phyloP scores from a whole-genome alignment of 2,329 filamentous ascomycete genomes.

The Acrodontium crateriforme region DNA sequence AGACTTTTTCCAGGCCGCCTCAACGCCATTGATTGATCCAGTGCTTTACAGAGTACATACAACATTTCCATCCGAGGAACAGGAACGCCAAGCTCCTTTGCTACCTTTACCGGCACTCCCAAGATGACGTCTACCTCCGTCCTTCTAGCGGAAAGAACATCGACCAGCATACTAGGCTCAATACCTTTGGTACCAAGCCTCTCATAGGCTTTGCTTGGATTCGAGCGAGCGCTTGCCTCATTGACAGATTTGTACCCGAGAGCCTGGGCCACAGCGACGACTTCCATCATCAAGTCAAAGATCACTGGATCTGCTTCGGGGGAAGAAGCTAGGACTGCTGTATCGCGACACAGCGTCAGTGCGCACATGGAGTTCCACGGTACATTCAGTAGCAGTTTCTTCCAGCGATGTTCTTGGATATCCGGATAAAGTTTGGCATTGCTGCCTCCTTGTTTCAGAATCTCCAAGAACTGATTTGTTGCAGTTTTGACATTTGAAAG shows the following conservation, averaged over 20 bases:
- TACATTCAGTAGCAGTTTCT: slow-evolving; percentile 47
- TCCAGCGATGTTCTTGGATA: slow-evolving; percentile 45
- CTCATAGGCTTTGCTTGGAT: slow-evolving; percentile 25
- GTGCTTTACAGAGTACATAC: slow-evolving; percentile 31
- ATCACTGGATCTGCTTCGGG: slow-evolving; percentile 24
- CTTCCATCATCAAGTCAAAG: slow-evolving; percentile 32
- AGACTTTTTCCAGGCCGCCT: slow-evolving; percentile 11
- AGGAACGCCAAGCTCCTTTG: slow-evolving; percentile 24
- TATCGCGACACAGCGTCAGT: slow-evolving; percentile 39
- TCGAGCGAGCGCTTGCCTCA: slow-evolving; percentile 23
- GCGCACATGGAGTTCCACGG: slow-evolving; percentile 49
- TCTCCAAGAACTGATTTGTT: slow-evolving; percentile 16
- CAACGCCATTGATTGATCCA: slow-evolving; percentile 23
- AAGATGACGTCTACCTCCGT: slow-evolving; percentile 40
- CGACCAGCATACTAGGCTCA: slow-evolving; percentile 38
- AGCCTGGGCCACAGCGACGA: slow-evolving; percentile 27
- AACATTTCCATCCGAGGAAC: slow-evolving; percentile 31
- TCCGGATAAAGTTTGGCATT: slow-evolving; percentile 38
- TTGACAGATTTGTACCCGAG: slow-evolving; percentile 26
- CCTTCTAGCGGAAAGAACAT: slow-evolving; percentile 27
- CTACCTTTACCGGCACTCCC: slow-evolving; percentile 32
- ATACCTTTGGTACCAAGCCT: slow-evolving; percentile 26
- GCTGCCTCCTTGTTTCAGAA: slow-evolving; percentile 28
- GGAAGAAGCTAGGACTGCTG: slow-evolving; percentile 34
- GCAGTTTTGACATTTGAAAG: slow-evolving; percentile 3